phyloP scores from a whole-genome alignment of 2,329 filamentous ascomycete species.

The Dactylellina leptospora region DNA sequence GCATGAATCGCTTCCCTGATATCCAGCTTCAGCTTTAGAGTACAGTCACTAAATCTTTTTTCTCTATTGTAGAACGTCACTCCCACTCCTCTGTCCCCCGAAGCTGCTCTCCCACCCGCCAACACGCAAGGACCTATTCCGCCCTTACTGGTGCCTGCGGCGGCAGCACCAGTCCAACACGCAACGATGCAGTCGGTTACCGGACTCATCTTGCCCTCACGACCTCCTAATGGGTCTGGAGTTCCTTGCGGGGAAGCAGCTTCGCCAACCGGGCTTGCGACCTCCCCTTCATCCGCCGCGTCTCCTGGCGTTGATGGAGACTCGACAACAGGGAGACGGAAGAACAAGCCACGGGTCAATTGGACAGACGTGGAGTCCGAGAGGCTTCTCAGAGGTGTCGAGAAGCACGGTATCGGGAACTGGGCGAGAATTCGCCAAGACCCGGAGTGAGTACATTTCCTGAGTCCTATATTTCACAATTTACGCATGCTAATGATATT shows the following conservation, averaged over 20 bases:
- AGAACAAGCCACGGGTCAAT: slow-evolving; percentile 43
- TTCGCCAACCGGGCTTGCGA: neutral
- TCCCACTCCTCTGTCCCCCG: no score
- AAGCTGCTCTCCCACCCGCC: no score
- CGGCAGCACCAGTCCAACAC: no score
- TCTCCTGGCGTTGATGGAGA: slow-evolving; percentile 7
- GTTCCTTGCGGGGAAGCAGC: no score
- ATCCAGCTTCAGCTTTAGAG: no score
- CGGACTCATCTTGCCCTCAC: neutral
- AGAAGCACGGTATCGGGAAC: slow-evolving; percentile 26
- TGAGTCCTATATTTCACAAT: neutral
- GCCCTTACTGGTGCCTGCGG: neutral
- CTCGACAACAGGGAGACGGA: slow-evolving; percentile 21
- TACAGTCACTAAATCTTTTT: no score
- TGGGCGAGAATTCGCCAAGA: slow-evolving; percentile 37
- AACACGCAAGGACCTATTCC: no score
- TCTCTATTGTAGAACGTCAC: no score
- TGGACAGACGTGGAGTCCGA: slow-evolving; percentile 32
- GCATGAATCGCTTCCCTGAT: no score
- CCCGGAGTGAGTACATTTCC: slow-evolving; percentile 11
- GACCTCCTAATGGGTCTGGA: neutral
- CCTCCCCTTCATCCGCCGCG: slow-evolving; percentile 20
- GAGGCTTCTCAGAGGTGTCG: slow-evolving; percentile 32
- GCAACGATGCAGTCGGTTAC: no score
- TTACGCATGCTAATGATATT: neutral